Evolutionary conservation across 2,329 filamentous ascomycete genomes (phyloP).

Genomic region (Berkeleyomyces basicola): DNA sequence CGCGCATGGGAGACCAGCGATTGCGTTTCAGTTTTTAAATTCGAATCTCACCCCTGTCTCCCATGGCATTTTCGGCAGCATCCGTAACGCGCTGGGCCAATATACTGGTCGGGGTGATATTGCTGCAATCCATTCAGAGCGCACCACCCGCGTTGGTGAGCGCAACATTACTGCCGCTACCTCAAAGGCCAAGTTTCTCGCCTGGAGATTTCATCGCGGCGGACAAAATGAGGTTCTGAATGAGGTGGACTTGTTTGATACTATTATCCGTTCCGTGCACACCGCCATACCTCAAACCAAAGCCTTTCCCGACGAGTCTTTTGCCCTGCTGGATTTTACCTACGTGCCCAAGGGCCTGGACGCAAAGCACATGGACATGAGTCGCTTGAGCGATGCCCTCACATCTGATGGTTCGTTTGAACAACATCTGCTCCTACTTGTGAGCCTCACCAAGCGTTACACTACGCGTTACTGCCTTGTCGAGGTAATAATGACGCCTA

Average conservation of each 20-base stretch:
- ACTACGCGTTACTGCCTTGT: conserved; percentile 54
- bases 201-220: conserved; percentile 79
- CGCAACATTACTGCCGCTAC: conserved; percentile 71
- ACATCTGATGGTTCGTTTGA: conserved; percentile 33
- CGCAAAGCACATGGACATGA: conserved; percentile 32
- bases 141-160: conserved; percentile 58
- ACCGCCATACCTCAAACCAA: conserved; percentile 32
- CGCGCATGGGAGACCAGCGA: conserved; percentile 65
- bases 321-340: conserved; percentile 67
- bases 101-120: conserved; percentile 59
- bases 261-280: conserved; percentile 46
- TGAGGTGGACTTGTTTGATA: conserved; percentile 52
- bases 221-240: conserved; percentile 62
- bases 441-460: conserved; percentile 36
- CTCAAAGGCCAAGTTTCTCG: conserved; percentile 57
- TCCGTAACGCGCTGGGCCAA: conserved; percentile 59
- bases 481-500: conserved; percentile 46
- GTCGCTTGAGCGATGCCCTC: conserved; percentile 33
- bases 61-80: conserved; percentile 61
- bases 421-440: conserved; percentile 45
- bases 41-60: conserved; percentile 37
- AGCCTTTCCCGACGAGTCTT: conserved; percentile 36
- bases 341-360: conserved; percentile 42
- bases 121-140: conserved; percentile 60
- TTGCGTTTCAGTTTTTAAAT: conserved; percentile 62